These are phyloP conservation scores for Udeniomyces megalosporus DNA, from an alignment of 768 basidiomycete species.

Conservation along the genomic window DNA sequence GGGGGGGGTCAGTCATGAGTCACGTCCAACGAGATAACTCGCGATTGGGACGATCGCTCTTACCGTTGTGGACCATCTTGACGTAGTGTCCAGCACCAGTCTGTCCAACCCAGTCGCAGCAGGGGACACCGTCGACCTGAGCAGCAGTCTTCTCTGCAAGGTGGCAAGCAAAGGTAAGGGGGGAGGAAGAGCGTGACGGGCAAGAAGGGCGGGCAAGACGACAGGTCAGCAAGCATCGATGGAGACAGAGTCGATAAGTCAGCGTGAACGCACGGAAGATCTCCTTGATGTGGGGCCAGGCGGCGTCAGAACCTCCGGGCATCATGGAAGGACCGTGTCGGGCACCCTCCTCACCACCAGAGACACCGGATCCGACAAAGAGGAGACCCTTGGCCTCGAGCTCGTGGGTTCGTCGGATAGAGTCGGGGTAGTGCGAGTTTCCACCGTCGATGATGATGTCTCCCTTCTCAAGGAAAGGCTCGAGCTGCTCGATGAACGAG, in stretches of 20 bases:
- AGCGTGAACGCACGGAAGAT: conserved; percentile 50
- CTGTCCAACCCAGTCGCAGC: conserved; percentile 99
- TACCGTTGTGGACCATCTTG: conserved; percentile 97
- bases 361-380: conserved; percentile 97
- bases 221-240: too few species aligned
- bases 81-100: conserved; percentile 93
- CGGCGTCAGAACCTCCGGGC: conserved; percentile 87
- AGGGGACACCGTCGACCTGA: conserved; percentile 84
- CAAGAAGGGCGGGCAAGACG: not conserved
- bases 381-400: conserved; percentile 87
- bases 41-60: too few species aligned
- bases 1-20: not conserved
- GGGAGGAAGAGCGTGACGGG: not conserved
- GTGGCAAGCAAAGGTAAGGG: not conserved
- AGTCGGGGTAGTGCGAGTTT: conserved; percentile 98
- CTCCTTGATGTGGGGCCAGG: conserved; percentile 92
- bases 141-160: conserved; percentile 69
- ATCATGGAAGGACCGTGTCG: conserved; percentile 93
- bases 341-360: conserved; percentile 98
- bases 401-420: conserved; percentile 82
- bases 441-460: conserved; percentile 99
- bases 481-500: conserved; percentile 78
- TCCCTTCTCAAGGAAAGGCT: conserved; percentile 76
- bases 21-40: not conserved
- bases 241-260: not conserved